phyloP scores from a whole-genome alignment of 495 filamentous ascomycete genomes.

The Tuber borchii region DNA sequence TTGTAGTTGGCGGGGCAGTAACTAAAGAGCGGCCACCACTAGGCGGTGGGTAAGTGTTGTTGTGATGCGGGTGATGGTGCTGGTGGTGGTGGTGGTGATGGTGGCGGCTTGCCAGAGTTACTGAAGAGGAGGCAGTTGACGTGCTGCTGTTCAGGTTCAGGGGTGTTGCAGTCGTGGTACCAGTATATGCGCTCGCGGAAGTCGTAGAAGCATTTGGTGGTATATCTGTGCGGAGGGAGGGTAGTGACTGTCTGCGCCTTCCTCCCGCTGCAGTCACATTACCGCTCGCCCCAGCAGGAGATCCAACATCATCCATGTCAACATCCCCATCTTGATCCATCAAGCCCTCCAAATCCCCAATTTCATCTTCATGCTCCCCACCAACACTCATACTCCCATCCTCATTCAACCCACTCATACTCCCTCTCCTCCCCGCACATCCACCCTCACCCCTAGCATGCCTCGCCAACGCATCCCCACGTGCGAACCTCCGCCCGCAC shows the following conservation, averaged over 20 bases:
- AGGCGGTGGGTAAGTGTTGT: conserved; percentile 36
- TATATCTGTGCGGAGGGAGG: conserved; percentile 39
- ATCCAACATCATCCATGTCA: conserved; percentile 33
- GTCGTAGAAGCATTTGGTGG: conserved; percentile 35
- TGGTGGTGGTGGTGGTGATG: conserved; percentile 4
- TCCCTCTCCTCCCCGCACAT: conserved; percentile 82
- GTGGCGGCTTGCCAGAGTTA: neutral
- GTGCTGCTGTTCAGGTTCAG: conserved; percentile 15
- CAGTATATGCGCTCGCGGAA: conserved; percentile 23
- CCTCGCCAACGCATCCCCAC: conserved; percentile 86
- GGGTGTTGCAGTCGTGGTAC: conserved; percentile 29
- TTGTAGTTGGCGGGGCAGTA: neutral
- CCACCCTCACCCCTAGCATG: conserved; percentile 95
- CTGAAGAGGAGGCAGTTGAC: neutral
- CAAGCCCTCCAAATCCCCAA: conserved; percentile 34
- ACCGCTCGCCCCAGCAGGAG: neutral
- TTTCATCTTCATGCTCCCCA: conserved; percentile 34
- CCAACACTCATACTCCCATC: conserved; percentile 50
- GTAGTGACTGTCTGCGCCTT: conserved; percentile 31
- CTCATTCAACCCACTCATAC: conserved; percentile 74
- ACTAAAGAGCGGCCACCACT: neutral
- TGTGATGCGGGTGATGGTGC: conserved; percentile 25
- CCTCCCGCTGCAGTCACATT: neutral
- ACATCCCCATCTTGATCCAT: conserved; percentile 39
- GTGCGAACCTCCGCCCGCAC: conserved; percentile 88